These are phyloP conservation scores for Bolboschoenoplectus hybrid DNA, from an alignment of 202 grass and related monocot species.

Conservation along the genomic window DNA sequence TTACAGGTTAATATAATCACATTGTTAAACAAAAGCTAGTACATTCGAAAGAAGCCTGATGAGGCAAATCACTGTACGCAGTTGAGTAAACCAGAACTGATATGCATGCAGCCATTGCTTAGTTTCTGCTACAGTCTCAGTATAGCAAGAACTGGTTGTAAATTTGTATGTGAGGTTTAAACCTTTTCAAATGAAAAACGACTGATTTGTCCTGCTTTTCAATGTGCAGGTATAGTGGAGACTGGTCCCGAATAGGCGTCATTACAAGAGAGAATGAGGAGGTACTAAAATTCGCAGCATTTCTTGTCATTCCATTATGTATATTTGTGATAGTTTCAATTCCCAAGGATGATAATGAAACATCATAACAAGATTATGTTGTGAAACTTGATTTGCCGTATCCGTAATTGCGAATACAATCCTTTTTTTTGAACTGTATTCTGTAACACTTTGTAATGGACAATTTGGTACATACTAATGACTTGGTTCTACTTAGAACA, in stretches of 20 bases:
- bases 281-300: conserved; percentile 69
- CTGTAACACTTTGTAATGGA: background rate
- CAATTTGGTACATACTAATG: background rate
- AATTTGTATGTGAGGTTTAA: background rate
- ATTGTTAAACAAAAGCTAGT: background rate
- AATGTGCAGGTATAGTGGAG: conserved; percentile 75
- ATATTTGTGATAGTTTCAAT: conserved; percentile 47
- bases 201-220: background rate
- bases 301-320: conserved; percentile 63
- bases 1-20: background rate
- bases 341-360: conserved; percentile 41
- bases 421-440: background rate
- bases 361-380: conserved; percentile 10
- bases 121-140: background rate
- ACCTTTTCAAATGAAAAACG: background rate
- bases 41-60: background rate
- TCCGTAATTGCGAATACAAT: background rate
- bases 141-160: background rate
- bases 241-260: conserved; percentile 85
- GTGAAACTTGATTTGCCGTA: background rate
- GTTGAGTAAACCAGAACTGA: background rate
- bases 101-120: background rate
- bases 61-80: background rate
- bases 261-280: conserved; percentile 81
- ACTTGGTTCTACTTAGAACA: background rate